These are phyloP conservation scores for Fusarium secorum DNA, from an alignment of 2,329 filamentous ascomycete species.

Conservation along the genomic window DNA sequence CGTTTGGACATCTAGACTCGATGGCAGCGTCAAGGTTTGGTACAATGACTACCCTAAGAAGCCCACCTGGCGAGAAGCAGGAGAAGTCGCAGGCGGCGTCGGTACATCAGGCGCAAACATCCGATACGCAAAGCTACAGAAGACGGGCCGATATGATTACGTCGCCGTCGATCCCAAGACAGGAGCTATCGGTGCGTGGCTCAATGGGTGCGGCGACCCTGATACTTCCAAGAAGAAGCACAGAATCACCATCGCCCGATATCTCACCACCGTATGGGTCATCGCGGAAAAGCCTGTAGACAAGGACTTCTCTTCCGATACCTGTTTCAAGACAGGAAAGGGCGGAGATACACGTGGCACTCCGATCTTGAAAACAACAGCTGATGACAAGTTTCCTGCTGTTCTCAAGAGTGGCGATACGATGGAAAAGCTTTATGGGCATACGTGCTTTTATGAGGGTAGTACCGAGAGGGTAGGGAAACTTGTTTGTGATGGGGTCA, in stretches of 20 bases:
- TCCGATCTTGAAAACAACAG: not conserved
- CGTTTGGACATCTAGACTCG: not conserved
- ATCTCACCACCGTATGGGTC: not conserved
- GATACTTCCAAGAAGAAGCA: slow-evolving; percentile 1
- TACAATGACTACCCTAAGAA: slow-evolving; percentile 10
- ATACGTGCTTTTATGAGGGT: not conserved
- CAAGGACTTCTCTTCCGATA: not conserved
- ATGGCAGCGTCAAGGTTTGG: slow-evolving; percentile 7
- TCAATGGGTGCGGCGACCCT: slow-evolving; percentile 3
- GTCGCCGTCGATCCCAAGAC: slow-evolving; percentile 7
- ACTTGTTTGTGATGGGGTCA: not conserved
- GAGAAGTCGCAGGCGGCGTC: not conserved
- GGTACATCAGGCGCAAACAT: slow-evolving; percentile 9
- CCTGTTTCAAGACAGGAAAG: not conserved
- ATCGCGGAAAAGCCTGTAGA: not conserved
- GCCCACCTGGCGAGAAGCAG: not conserved
- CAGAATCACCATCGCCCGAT: not conserved
- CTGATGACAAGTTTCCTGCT: not conserved
- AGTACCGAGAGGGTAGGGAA: not conserved
- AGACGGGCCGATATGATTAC: not conserved
- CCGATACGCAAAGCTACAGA: not conserved
- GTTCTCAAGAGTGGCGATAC: not conserved
- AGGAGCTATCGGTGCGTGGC: slow-evolving; percentile 7
- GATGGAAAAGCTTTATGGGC: not conserved
- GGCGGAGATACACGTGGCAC: not conserved